These are phyloP conservation scores for Lipomyces yamanashiensis DNA, from an alignment of 805 yeast genomes.

Conservation along the genomic window DNA sequence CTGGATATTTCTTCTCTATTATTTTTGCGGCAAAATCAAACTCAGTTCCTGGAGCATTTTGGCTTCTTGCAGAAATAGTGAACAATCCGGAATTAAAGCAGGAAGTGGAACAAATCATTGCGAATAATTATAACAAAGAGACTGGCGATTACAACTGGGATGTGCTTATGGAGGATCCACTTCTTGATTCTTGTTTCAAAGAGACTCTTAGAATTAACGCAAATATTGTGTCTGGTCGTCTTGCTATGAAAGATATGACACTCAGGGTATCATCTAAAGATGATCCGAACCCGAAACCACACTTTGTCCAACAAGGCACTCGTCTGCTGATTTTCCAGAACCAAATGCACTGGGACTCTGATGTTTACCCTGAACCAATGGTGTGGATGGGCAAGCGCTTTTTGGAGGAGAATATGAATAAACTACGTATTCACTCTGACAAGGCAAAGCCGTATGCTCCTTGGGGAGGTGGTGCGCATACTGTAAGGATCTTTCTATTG, in stretches of 20 bases:
- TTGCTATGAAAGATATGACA: conserved; percentile 16
- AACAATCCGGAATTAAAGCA: conserved; percentile 13
- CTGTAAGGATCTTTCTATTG: conserved; percentile 10
- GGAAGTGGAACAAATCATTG: conserved; percentile 15
- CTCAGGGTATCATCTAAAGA: conserved; percentile 8
- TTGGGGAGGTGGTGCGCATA: conserved; percentile 33
- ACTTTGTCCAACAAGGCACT: conserved; percentile 8
- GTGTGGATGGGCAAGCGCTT: conserved; percentile 28
- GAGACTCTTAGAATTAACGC: conserved; percentile 28
- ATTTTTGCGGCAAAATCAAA: conserved; percentile 30
- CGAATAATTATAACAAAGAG: conserved; percentile 10
- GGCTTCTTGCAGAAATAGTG: conserved; percentile 22
- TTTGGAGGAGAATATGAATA: conserved; percentile 18
- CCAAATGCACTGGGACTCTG: conserved; percentile 30
- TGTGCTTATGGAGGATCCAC: conserved; percentile 16
- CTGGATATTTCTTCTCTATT: conserved; percentile 27
- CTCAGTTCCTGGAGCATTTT: conserved; percentile 29
- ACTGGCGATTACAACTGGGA: conserved; percentile 27
- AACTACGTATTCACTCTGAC: conserved; percentile 9
- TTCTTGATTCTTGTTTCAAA: conserved; percentile 26
- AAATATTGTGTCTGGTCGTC: conserved; percentile 21
- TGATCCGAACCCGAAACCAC: neutral
- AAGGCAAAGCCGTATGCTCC: conserved; percentile 23
- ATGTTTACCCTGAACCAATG: conserved; percentile 32
- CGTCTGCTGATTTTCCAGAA: conserved; percentile 14